Evolutionary conservation across 2,329 filamentous ascomycete species (phyloP), one percentile per base, ranked within the genome.

Genomic region (Colletotrichum nymphaeae): DNA sequence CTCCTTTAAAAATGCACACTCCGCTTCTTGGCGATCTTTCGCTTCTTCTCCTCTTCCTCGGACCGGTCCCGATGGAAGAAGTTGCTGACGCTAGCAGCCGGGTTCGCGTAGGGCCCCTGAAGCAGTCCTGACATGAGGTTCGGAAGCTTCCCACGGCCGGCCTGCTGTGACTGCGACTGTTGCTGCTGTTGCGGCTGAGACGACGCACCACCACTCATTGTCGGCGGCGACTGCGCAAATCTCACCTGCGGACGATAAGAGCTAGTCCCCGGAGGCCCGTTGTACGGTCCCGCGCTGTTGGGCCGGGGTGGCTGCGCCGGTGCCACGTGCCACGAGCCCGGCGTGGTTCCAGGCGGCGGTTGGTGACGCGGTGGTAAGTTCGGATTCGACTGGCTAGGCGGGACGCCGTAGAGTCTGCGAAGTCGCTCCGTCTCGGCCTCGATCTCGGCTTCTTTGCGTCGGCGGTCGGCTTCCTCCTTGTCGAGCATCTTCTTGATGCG

Each of bases 371-470:
- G 81, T 35, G 82, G 76, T 57, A 79, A 80, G 12, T 83, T 81
- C 5, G 85, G 80, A 2, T 79, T 78, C 5, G 86, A 78, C 19
- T 79, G 78, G 2, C 81, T 76, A 69, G 74, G 59, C 75, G 76
- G 69, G 58, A 90, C 85, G 60, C 93, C 93, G 77, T 94, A 95
- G 77, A 92, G 82, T 76, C 86, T 89, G 26, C 90, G 86, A 46
- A 99, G 85, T 1, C 95, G 88, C 80, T 97, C 94, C 0, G 97
- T 98, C 84, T 99, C 96, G 74, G 88, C 89, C 24, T 95, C 92
- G 1, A 95, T 84, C 76, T 90, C 89, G 11, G 87, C 89, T 37
- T 92, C 88, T 71, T 86, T 85, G 37, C 82, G 83, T 30, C 83
- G 87, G 0, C 85, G 87, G 76, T 93, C 91, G 69, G 87, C 88